Evolutionary conservation across 257 asterid species (phyloP), one percentile per base, ranked within the genome.

Genomic region (Scutellaria baicalensis): DNA sequence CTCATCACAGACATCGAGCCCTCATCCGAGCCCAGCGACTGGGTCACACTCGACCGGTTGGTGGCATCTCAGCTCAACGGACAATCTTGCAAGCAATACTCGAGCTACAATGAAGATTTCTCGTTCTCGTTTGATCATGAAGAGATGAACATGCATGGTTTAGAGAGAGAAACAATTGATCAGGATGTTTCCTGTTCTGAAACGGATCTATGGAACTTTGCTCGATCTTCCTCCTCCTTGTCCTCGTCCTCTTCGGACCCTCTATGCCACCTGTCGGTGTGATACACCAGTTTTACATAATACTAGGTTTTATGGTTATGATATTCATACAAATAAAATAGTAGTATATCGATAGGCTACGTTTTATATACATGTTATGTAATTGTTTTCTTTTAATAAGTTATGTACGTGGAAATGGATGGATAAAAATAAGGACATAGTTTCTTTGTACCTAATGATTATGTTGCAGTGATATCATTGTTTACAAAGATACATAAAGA

Each of bases 11-110:
- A 39, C 6, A 49, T 14, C 35, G 59, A 36, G 71, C 74, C 44
- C 50, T 10, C 31, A 0, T 52, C 80, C 5, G 75, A 12, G 0
- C 63, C 63, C 36, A 23, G 16, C 64, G 87, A 87, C 40, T 93
- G 99, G 99, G 91, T 35, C 12, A 69, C 94, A 0, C 78, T 89
- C 18, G 99, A 93, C 64, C 86, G 91, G 4, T 79, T 93, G 12
- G 97, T 93, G 76, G 99, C 99, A 1, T 85, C 96, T 3, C 99
- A 93, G 78, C 95, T 93, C 18, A 84, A 91, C 66, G 94, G 97
- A 0, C 91, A 87, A 49, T 68, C 74, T 0, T 31, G 59, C 0
- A 79, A 77, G 61, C 84, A 59, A 7, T 47, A 66, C 20, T n/a
- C 76, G 11, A 14, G 45, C 66, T 70, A 61, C 42, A 66, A 16